phyloP scores from a whole-genome alignment of 495 filamentous ascomycete species.

The Xylaria scruposa region DNA sequence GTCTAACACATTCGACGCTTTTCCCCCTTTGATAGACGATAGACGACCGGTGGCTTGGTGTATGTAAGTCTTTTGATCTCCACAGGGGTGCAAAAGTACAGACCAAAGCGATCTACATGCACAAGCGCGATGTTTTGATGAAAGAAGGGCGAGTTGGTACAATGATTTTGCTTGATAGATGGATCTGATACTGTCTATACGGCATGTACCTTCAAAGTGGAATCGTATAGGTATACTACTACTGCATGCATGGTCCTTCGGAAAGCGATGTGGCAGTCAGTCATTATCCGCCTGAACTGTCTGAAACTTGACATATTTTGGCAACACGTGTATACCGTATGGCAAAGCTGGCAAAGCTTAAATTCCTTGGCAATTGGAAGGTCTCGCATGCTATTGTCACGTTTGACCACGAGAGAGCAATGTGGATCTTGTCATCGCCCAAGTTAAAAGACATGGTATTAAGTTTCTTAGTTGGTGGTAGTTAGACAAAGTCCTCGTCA shows the following conservation, averaged over 20 bases:
- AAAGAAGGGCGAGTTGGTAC: not conserved
- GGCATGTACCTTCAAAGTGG: not conserved
- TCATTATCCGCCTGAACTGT: not conserved
- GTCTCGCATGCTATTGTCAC: not conserved
- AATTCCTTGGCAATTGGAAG: not conserved
- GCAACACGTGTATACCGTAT: conserved; percentile 15
- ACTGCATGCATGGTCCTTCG: conserved; percentile 14
- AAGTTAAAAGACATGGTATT: not conserved
- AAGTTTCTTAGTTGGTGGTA: not conserved
- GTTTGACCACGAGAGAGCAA: conserved; percentile 9
- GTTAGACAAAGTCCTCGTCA: not conserved
- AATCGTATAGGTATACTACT: not conserved
- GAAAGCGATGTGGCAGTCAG: not conserved
- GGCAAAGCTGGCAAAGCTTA: conserved; percentile 1
- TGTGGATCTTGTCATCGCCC: not conserved
- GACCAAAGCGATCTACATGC: not conserved
- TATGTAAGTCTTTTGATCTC: conserved; percentile 9
- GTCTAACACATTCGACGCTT: not conserved
- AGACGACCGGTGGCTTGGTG: not conserved
- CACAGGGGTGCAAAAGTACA: conserved; percentile 3
- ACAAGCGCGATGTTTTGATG: not conserved
- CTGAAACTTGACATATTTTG: conserved; percentile 12
- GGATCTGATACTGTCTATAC: not conserved
- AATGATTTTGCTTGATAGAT: not conserved
- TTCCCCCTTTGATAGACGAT: not conserved